Evolutionary conservation across 495 filamentous ascomycete genomes (phyloP), one percentile per base, ranked within the genome.

Genomic region (Penicillium samsonianum): DNA sequence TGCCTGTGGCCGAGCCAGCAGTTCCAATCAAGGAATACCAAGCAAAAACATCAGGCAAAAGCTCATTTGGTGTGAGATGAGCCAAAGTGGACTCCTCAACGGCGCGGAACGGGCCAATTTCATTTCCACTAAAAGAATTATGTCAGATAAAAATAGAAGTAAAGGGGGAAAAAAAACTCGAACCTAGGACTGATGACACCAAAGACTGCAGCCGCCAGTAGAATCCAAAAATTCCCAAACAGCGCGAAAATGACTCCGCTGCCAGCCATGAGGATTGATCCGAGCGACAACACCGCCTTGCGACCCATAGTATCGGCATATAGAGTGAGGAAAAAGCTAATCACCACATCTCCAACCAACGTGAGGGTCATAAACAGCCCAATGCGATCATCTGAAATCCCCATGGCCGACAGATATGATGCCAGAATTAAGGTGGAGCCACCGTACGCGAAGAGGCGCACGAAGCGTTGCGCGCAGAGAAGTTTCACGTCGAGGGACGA

Each of bases 281-380:
- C 90, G 10, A 87, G 62, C 2, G 82, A 68, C n/a, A 95, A 71
- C n/a, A 88, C 84, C 5, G 77, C 80, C 55, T 85, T 84, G 49
- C 90, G 79, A 11, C 91, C 90, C 49, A 92, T 69, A 1, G 78
- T 70, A 75, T 95, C 90, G 3, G 90, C 90, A 54, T 88, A 83
- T 3, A 91, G 72, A 0, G 91, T 91, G 23, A 96, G 78, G 23
- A 87, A 63, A 19, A 91, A 84, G 50, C 89, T 90, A 55, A 95
- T 87, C 25, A 85, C 60, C 2, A 90, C 87, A 75, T 96, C 91
- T 26, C 91, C 91, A 17, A 89, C 72, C 51, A 95, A 73, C 0
- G 91, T 96, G 46, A 93, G 72, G 4, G 89, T 91, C 90, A 96
- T 96, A 70, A 96, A 94, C 5, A 92, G 77, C 16, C 91, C 91